phyloP scores from a whole-genome alignment of 2,329 filamentous ascomycete genomes.

The Fusarium nanum region DNA sequence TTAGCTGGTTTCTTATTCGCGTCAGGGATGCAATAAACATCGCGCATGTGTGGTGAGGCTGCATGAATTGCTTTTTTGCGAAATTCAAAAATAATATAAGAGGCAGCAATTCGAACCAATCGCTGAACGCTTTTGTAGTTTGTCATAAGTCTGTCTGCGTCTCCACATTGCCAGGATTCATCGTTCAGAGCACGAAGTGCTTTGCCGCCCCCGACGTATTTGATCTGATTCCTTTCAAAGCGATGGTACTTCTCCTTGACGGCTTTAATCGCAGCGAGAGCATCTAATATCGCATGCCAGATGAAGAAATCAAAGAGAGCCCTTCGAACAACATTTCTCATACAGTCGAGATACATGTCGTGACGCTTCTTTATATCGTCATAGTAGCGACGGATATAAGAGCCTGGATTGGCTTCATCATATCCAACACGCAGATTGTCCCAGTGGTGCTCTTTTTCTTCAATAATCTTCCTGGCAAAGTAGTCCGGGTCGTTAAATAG shows the following conservation, averaged over 20 bases:
- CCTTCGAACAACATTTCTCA: constrained; percentile 31
- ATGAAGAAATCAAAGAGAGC: constrained; percentile 40
- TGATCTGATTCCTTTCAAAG: not conserved
- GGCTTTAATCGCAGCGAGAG: not conserved
- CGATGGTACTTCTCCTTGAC: not conserved
- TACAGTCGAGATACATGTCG: constrained; percentile 30
- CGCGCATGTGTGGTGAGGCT: constrained; percentile 32
- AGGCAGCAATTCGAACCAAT: constrained; percentile 30
- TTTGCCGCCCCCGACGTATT: not conserved
- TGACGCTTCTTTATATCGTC: not conserved
- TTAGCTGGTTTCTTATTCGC: not conserved
- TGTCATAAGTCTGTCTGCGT: too few species aligned
- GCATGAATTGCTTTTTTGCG: constrained; percentile 41
- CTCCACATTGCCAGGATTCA: not conserved
- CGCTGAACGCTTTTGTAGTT: not conserved
- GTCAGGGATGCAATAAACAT: constrained; percentile 14
- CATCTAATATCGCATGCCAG: constrained; percentile 16
- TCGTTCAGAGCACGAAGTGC: not conserved
- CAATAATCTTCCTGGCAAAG: constrained; percentile 25
- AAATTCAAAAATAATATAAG: constrained; percentile 40
- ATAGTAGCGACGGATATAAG: constrained; percentile 17
- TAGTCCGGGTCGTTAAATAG: constrained; percentile 40
- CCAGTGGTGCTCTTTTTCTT: constrained; percentile 43
- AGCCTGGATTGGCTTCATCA: not conserved
- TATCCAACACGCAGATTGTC: constrained; percentile 27